Base-by-base conservation (phyloP, 1,139 yeast species). In the Lodderomyces elongisporus region DNA sequence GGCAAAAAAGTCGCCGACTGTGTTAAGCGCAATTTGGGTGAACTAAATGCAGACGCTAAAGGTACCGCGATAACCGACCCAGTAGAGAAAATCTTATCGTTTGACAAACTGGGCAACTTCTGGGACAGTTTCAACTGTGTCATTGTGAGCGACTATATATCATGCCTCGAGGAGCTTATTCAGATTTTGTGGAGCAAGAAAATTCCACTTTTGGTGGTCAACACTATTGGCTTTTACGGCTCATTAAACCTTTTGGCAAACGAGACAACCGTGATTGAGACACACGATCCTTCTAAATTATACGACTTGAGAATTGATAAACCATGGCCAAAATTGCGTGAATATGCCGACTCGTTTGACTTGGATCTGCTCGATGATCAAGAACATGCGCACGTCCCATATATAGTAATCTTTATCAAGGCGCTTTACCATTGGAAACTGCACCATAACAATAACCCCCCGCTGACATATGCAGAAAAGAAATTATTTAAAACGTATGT, bases 251-350 rank as follows among this genome's bases (percentile, higher is more conserved):
- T 84, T 3, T 58, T 75, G 21, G 50, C 67, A 7, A 57, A 60
- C 28, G 80, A 75, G 40, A 73, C 74, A 14, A 74, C 82, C 3
- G 75, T 85, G 0, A 62, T 85, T 13, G 93, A 89, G 45, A 76
- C 95, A 0, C 96, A 89, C 54, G 78, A 79, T 28, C 72, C 74
- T 2, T 77, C 78, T 27, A 62, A 73, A 8, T 52, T 80, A 3
- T 77, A 70, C 24, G 96, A 87, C 47, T 60, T 89, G 36, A 62
- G 96, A 32, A 60, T 89, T 4, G 82, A 80, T 39, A 42, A 51
- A 3, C 91, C 95, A 1, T 91, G 96, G 96, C 60, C 66, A 0
- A 87, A 83, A 44, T 58, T 89, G n/a, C 56, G 58, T 27, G 57
- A 57, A 0, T 79, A 67, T 46, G 68, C 76, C 7, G 72, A 75